Evolutionary conservation across 345 rosid species (phyloP).

Genomic region (Lenwebbia sp.): DNA sequence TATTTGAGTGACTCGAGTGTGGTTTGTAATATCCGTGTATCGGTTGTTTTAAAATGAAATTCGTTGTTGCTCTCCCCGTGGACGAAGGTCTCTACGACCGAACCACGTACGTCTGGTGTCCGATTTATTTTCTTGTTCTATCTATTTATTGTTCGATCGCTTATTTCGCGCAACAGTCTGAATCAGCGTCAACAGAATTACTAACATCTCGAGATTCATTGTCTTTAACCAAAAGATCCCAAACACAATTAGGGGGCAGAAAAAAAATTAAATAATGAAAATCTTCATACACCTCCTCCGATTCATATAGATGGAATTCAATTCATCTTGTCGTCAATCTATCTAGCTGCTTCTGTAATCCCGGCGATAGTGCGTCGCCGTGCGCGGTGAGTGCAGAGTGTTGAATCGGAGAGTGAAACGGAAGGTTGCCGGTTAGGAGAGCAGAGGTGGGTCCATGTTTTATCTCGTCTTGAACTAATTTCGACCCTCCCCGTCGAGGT

Average conservation of each 20-base stretch:
- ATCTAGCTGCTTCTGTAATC: not conserved
- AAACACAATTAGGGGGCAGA: not conserved
- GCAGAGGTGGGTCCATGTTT: not conserved
- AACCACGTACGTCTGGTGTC: too few relatives aligned
- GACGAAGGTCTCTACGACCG: too few relatives aligned
- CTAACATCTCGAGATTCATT: not conserved
- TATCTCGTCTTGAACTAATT: not conserved
- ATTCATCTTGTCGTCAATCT: not conserved
- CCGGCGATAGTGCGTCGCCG: not conserved
- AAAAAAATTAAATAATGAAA: not conserved
- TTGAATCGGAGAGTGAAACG: not conserved
- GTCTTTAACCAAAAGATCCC: not conserved
- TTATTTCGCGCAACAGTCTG: too few relatives aligned
- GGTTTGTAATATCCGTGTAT: too few relatives aligned
- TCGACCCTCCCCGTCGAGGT: not conserved
- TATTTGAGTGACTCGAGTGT: too few relatives aligned
- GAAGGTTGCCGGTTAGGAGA: not conserved
- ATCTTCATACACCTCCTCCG: not conserved
- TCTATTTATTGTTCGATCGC: too few relatives aligned
- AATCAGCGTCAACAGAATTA: not conserved
- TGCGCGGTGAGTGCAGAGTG: not conserved
- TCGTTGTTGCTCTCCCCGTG: too few relatives aligned
- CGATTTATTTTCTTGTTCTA: too few relatives aligned
- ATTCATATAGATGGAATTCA: not conserved
- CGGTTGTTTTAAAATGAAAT: too few relatives aligned